phyloP scores from a whole-genome alignment of 495 filamentous ascomycete genomes.

The Aspergillus ostianus region DNA sequence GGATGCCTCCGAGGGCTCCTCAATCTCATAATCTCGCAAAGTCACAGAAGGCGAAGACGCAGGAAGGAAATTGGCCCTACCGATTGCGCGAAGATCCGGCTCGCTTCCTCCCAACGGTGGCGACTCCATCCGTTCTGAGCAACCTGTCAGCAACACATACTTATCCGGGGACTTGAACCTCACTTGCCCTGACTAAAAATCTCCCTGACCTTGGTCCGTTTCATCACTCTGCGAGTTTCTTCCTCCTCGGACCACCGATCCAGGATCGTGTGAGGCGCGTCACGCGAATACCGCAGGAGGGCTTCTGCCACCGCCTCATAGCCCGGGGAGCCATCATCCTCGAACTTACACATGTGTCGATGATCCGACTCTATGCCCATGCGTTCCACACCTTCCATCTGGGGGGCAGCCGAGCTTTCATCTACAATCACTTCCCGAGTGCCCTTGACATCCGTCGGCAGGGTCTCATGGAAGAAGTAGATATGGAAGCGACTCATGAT shows the following conservation, averaged over 20 bases:
- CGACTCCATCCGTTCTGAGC: constrained; percentile 21
- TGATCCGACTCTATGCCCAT: constrained; percentile 82
- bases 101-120: constrained; percentile 20
- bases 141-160: not conserved
- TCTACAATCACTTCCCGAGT: constrained; percentile 68
- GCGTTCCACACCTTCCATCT: constrained; percentile 69
- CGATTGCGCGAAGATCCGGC: constrained; percentile 25
- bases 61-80: constrained; percentile 35
- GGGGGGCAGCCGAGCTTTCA: constrained; percentile 69
- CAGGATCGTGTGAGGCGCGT: constrained; percentile 56
- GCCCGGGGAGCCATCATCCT: constrained; percentile 66
- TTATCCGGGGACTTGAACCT: not conserved
- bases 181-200: constrained; percentile 31
- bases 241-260: constrained; percentile 65
- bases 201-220: constrained; percentile 37
- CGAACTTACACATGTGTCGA: constrained; percentile 86
- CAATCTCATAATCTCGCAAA: constrained; percentile 39
- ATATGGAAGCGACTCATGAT: constrained; percentile 72
- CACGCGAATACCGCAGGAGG: constrained; percentile 64
- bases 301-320: constrained; percentile 72
- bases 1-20: constrained; percentile 30
- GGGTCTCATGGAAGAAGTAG: constrained; percentile 69
- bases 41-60: constrained; percentile 27
- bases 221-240: constrained; percentile 46
- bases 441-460: constrained; percentile 62